Percentiles rank a stretch among this genome's conserved stretches.
These are phyloP conservation scores for Tephrocybe rancida DNA, from an alignment of 768 basidiomycete species.

Conservation along the genomic window DNA sequence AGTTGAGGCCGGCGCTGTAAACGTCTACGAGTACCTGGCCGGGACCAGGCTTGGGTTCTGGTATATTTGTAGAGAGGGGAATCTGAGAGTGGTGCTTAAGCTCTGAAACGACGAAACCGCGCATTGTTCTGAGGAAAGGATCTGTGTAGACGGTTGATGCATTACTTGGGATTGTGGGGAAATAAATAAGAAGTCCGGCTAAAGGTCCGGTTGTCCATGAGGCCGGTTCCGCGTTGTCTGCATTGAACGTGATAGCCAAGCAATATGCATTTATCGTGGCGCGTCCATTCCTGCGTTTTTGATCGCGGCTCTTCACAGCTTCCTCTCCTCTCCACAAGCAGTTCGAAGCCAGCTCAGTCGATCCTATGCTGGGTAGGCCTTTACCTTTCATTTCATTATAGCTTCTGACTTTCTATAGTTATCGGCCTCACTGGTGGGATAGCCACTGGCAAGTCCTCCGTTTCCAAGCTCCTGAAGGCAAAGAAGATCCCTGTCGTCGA, in stretches of 20 bases:
- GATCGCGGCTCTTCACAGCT: too few species aligned
- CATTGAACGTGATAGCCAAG: too few species aligned
- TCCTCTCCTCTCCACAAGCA: too few species aligned
- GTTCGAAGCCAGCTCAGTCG: too few species aligned
- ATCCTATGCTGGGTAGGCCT: conserved; percentile 15
- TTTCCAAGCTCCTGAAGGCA: conserved; percentile 69
- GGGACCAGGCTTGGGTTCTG: conserved; percentile 54
- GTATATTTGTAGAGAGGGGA: conserved; percentile 49
- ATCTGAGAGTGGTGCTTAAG: conserved; percentile 72
- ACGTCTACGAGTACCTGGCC: conserved; percentile 75
- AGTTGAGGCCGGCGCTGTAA: conserved; percentile 75
- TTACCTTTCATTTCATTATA: background rate
- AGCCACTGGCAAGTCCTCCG: conserved; percentile 95
- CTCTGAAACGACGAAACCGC: conserved; percentile 74
- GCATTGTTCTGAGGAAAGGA: conserved; percentile 50
- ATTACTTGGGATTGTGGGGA: background rate
- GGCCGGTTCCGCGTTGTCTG: too few species aligned
- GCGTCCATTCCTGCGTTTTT: too few species aligned
- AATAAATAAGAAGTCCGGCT: background rate
- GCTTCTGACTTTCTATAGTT: conserved; percentile 53
- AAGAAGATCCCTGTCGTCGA: conserved; percentile 85
- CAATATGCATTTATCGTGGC: too few species aligned
- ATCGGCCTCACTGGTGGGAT: conserved; percentile 96
- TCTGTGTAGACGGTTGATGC: background rate
- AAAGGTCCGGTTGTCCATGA: too few species aligned